phyloP scores from a whole-genome alignment of 2,329 filamentous ascomycete species.

The Aspergillus candidus region DNA sequence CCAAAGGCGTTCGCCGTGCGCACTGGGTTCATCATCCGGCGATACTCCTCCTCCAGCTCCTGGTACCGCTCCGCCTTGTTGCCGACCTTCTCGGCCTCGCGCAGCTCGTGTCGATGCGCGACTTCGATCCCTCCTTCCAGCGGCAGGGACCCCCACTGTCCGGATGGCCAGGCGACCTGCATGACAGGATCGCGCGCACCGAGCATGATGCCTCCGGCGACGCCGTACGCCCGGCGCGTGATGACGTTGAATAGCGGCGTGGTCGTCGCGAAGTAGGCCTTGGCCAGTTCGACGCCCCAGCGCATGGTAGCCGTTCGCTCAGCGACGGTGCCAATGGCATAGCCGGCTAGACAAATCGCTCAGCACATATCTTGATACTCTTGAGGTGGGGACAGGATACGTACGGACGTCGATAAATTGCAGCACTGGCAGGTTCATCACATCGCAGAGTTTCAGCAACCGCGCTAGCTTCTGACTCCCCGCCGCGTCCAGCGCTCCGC shows the following conservation, averaged over 20 bases:
- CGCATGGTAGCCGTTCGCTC: conserved; percentile 60
- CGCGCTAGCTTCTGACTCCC: conserved; percentile 57
- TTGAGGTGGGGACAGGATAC: conserved; percentile 10
- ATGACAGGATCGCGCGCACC: conserved; percentile 56
- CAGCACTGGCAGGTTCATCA: conserved; percentile 59
- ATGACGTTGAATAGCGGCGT: conserved; percentile 60
- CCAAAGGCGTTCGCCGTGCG: conserved; percentile 59
- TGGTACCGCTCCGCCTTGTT: conserved; percentile 48
- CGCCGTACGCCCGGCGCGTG: conserved; percentile 55
- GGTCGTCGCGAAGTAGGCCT: conserved; percentile 58
- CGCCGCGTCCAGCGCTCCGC: conserved; percentile 55
- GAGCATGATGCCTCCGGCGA: conserved; percentile 60
- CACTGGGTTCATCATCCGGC: conserved; percentile 58
- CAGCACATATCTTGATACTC: not conserved
- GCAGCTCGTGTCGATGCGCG: conserved; percentile 55
- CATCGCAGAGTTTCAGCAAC: conserved; percentile 58
- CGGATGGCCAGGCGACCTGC: conserved; percentile 59
- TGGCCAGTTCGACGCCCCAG: conserved; percentile 56
- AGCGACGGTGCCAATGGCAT: conserved; percentile 58
- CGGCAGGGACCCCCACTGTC: conserved; percentile 57
- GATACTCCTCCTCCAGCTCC: conserved; percentile 56
- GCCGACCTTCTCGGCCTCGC: conserved; percentile 48
- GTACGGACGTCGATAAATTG: conserved; percentile 58
- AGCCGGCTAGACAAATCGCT: conserved; percentile 40
- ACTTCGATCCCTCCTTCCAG: conserved; percentile 61